phyloP scores from a whole-genome alignment of 2,329 filamentous ascomycete species.

The Chaetomium olivaceum region DNA sequence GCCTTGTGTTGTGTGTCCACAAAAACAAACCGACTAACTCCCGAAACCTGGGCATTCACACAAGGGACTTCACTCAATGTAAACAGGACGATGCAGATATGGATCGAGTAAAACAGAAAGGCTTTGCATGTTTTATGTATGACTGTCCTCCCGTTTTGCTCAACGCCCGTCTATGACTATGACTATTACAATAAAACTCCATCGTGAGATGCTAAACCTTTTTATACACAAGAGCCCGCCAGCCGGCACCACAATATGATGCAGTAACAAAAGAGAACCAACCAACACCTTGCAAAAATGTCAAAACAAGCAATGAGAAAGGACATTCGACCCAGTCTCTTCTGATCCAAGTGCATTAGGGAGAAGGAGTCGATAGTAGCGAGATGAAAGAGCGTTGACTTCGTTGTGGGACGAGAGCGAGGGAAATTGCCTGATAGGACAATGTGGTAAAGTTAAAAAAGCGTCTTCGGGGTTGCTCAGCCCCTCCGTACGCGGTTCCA shows the following conservation, averaged over 20 bases:
- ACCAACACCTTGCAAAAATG: conserved; percentile 19
- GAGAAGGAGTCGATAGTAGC: neutral
- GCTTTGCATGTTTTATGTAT: neutral
- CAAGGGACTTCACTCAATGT: neutral
- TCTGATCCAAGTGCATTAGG: neutral
- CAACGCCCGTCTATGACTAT: neutral
- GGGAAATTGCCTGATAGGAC: neutral
- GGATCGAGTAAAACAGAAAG: neutral
- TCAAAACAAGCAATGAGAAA: neutral
- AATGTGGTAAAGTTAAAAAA: too few species aligned
- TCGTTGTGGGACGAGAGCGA: neutral
- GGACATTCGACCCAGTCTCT: neutral
- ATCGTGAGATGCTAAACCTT: conserved; percentile 15
- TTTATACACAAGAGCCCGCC: conserved; percentile 1
- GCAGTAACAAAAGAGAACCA: conserved; percentile 2
- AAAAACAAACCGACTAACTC: too few species aligned
- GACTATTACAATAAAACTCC: conserved; percentile 4
- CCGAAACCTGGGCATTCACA: neutral
- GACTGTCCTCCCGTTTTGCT: neutral
- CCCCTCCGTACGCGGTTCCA: conserved; percentile 62
- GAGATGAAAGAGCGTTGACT: neutral
- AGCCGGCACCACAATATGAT: conserved; percentile 1
- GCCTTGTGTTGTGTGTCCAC: too few species aligned
- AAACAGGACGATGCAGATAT: neutral
- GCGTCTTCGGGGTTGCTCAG: conserved; percentile 20